Conservation (phyloP, 345 rosid species). For the Salix arbutifolia region DNA sequence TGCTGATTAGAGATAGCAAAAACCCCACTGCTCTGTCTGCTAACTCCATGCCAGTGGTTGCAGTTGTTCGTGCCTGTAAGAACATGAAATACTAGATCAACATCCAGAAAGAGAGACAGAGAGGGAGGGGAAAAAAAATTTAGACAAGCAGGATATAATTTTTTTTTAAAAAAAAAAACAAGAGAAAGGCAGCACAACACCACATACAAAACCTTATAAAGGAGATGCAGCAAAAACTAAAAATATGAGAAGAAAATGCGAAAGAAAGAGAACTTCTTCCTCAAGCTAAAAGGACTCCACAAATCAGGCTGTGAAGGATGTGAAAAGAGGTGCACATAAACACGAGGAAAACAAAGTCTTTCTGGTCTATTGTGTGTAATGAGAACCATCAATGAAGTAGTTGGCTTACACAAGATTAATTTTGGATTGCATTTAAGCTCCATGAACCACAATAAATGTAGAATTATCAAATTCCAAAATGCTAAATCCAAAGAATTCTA, state of each 20-base stretch:
- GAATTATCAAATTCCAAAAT: background rate
- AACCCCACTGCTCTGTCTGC: conserved; percentile 87
- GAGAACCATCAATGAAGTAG: background rate
- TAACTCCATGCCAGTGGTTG: conserved; percentile 50
- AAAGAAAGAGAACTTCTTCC: background rate
- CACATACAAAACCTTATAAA: background rate
- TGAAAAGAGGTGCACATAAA: background rate
- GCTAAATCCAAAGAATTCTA: background rate
- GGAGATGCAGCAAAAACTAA: background rate
- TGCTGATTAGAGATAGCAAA: conserved; percentile 55
- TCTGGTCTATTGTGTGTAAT: background rate
- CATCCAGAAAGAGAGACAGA: background rate
- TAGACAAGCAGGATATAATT: background rate
- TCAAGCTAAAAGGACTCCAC: background rate
- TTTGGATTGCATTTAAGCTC: background rate
- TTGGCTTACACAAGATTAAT: background rate
- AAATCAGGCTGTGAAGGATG: background rate
- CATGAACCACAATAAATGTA: background rate
- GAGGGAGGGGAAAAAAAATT: too few species aligned
- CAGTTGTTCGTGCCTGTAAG: background rate
- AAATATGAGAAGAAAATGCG: background rate
- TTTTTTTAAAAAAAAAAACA: background rate
- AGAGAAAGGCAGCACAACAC: background rate
- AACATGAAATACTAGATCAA: background rate
- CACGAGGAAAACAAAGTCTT: background rate